Base-by-base conservation (phyloP, 176 grass and related monocot species). In the Stipa capillata region DNA sequence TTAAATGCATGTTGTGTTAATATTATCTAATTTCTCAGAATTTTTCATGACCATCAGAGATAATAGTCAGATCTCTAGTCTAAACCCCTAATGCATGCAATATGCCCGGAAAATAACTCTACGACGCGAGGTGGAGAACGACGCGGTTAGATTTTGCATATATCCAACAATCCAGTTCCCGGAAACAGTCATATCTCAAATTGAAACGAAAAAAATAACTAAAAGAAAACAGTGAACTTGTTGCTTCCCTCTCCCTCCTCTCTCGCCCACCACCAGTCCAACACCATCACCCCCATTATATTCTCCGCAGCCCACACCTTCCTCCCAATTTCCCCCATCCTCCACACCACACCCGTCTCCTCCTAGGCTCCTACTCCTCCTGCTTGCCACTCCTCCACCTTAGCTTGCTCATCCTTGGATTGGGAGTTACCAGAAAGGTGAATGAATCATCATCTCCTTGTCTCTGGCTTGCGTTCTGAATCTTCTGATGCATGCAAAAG, bases 231-330 rank as follows among this genome's bases (percentile, higher is more conserved):
- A 59, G n/a, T 47, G 55, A 72, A 39, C 28, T 14, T 36, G 64
- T 81, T 85, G 71, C 71, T 82, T 82, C 78, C 65, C 2, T 75
- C 49, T 42, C 32, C 16, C 32, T 34, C 48, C 2, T 7, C 12
- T 51, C 53, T 29, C 54, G 20, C 39, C 37, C 81, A 55, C 59
- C 12, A 8, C 34, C n/a, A n/a, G n/a, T n/a, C n/a, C n/a, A n/a
- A n/a, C n/a, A n/a, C n/a, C n/a, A n/a, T n/a, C 59, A 51, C 40
- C 58, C 49, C 29, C 80, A 2, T 81, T 89, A 89, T 76, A 89
- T 85, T 89, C 69, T 56, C 69, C 61, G 44, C 43, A 12, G 34
- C 42, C 62, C 77, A 62, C 82, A 31, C 54, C 63, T 76, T 53
- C 70, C 77, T 63, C 4, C 70, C 56, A 81, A 82, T 77, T 85